Evolutionary conservation across 2,329 filamentous ascomycete species (phyloP), one percentile per base, ranked within the genome.

Genomic region (Exophiala viscosa): DNA sequence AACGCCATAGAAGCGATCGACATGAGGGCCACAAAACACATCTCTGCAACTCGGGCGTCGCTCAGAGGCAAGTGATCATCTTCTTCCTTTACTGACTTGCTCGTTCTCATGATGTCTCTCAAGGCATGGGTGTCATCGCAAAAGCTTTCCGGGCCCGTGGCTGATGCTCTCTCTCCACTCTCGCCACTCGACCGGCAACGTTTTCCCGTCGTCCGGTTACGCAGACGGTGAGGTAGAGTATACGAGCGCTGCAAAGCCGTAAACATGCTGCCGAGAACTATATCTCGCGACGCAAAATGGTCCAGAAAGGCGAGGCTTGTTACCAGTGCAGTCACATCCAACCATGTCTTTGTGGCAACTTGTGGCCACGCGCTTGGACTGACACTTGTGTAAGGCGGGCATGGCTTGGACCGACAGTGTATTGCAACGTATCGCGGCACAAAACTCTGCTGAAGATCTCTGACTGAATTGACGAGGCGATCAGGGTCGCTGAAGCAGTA

Each of bases 401-500:
- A n/a, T 34, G 20, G 15, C 38, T 10, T 40, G 8, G 14, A 31
- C 17, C 40, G 13, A 23, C 3, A n/a, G 11, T 42, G n/a, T 28
- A 23, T 13, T 8, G n/a, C 10, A 9, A 9, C 18, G n/a, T 14
- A 11, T 23, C 17, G 14, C 8, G 10, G n/a, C 18, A 23, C 41
- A 52, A 50, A 58, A 20, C 13, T 47, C 13, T 38, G 39, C 45
- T 55, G 58, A 33, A 57, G 23, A 48, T 56, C 32, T 31, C 36
- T 48, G 60, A 76, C 75, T 7, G 73, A 75, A 35, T 56, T 63
- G 3, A 75, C 46, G 8, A 76, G 66, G 41, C 73, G 68, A 28
- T 60, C 65, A 17, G 70, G 66, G 46, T 64, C 69, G 55, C 73
- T 69, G 40, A 77, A 55, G 11, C 71, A 66, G 54, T 70, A 76